Base-by-base conservation (phyloP, 164 flowering plant genomes). In the Cinnamomum chago region DNA sequence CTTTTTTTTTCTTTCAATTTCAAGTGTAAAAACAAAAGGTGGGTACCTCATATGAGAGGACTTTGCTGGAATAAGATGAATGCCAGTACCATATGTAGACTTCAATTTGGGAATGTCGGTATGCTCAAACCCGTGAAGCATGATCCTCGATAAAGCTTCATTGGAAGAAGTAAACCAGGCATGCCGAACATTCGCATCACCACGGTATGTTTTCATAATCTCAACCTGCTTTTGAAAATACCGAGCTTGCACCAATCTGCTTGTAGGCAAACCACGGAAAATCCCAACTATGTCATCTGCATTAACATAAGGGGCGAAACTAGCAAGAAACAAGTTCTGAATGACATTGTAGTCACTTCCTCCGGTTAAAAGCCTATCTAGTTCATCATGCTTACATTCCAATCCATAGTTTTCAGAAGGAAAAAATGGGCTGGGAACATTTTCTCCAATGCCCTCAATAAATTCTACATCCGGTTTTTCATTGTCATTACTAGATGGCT, bases 121-220 rank as follows among this genome's bases (percentile, higher is more conserved):
- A 73, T 79, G 70, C 23, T 91, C 88, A 75, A 94, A 79, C 17
- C 97, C 97, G 83, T 90, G 82, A 67, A 70, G 79, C 89, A 88
- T 79, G n/a, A 91, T 80, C 50, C 79, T 77, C 35, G 87, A 70
- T 1, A 82, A 62, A 10, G 77, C 88, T 65, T 71, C 87, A 64
- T 86, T 86, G 0, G 94, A 82, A 72, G 83, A 77, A 78, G 90
- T 84, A 77, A 94, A 90, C 99, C 99, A 96, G 24, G 93, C 99
- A 88, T 81, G 87, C 11, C 74, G 79, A 73, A 96, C 86, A 86
- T 91, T 94, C 35, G 99, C 89, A 82, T 85, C 80, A 10, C 98
- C 97, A 65, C 92, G 94, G 70, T 70, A 76, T 60, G 77, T 86
- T 33, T 74, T 74, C 0, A 89, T 90, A 20, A 91, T 84, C 72